These are phyloP conservation scores for Agrocybe chaxingu DNA, from an alignment of 768 basidiomycete genomes.

Conservation along the genomic window DNA sequence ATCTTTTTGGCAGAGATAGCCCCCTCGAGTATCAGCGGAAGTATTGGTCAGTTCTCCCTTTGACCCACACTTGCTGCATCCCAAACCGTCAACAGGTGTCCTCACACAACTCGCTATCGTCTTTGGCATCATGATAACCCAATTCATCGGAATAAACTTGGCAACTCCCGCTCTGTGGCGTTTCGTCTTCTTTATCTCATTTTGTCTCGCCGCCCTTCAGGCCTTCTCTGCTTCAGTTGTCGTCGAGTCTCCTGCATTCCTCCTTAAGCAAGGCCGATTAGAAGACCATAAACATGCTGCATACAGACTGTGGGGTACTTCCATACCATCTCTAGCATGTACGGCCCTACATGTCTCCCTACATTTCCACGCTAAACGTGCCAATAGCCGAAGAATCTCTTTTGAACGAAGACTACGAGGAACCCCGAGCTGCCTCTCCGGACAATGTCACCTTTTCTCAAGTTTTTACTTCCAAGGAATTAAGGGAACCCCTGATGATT, in stretches of 20 bases:
- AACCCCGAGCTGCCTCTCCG: conserved; percentile 20
- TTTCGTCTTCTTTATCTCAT: conserved; percentile 62
- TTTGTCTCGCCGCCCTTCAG: conserved; percentile 52
- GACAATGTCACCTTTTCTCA: conserved; percentile 47
- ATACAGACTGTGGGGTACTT: conserved; percentile 51
- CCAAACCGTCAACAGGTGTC: conserved; percentile 46
- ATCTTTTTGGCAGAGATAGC: conserved; percentile 85
- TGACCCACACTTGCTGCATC: background rate
- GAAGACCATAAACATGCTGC: conserved; percentile 48
- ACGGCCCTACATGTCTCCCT: conserved; percentile 8
- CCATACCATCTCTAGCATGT: conserved; percentile 23
- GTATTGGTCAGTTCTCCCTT: conserved; percentile 48
- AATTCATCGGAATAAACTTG: conserved; percentile 67
- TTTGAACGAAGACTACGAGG: conserved; percentile 27
- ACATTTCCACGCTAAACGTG: background rate
- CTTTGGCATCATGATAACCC: conserved; percentile 83
- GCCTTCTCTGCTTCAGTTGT: conserved; percentile 50
- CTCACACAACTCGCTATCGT: conserved; percentile 83
- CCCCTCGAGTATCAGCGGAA: conserved; percentile 71
- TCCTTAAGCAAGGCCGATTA: conserved; percentile 44
- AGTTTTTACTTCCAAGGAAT: conserved; percentile 47
- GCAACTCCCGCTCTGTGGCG: conserved; percentile 75
- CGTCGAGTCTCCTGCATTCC: conserved; percentile 72
- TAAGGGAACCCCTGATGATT: conserved; percentile 61
- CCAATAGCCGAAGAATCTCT: conserved; percentile 37